Conservation (phyloP, 345 rosid species). For the Ailanthus altissimus region DNA sequence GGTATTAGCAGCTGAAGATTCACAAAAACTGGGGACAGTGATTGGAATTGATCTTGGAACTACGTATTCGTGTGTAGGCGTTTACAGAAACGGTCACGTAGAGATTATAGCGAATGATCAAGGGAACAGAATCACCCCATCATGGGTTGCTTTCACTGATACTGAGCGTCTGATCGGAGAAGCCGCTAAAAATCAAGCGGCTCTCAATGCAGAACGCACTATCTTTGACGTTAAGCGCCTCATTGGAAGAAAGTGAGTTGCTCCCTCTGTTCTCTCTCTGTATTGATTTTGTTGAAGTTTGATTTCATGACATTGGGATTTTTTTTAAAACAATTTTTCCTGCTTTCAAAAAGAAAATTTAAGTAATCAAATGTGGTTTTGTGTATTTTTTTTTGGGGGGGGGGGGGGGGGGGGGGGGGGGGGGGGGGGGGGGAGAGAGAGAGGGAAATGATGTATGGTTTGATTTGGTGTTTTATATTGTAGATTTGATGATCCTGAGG, state of each 20-base stretch:
- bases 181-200: conserved; percentile 66
- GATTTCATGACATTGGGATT: neutral
- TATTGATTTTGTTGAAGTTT: neutral
- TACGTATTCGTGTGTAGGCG: conserved; percentile 60
- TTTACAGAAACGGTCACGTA: conserved; percentile 41
- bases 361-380: too few species aligned
- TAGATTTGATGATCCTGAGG: conserved; percentile 49
- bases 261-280: neutral
- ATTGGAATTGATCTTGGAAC: conserved; percentile 65
- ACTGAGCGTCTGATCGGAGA: conserved; percentile 65
- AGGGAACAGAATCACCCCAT: conserved; percentile 66
- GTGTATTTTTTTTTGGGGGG: too few species aligned
- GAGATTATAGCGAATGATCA: conserved; percentile 71
- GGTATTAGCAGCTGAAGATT: conserved; percentile 26
- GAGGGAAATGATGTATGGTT: too few species aligned
- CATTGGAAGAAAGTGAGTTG: conserved; percentile 44
- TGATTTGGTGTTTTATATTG: neutral
- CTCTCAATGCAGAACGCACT: conserved; percentile 51
- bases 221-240: conserved; percentile 59
- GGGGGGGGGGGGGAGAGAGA: too few species aligned
- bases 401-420: too few species aligned
- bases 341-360: too few species aligned
- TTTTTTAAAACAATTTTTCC: neutral
- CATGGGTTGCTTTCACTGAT: conserved; percentile 72
- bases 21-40: conserved; percentile 45